Evolutionary conservation across 1,284 basidiomycete genomes (phyloP).

Genomic region (Fistulinella cinereoalba): DNA sequence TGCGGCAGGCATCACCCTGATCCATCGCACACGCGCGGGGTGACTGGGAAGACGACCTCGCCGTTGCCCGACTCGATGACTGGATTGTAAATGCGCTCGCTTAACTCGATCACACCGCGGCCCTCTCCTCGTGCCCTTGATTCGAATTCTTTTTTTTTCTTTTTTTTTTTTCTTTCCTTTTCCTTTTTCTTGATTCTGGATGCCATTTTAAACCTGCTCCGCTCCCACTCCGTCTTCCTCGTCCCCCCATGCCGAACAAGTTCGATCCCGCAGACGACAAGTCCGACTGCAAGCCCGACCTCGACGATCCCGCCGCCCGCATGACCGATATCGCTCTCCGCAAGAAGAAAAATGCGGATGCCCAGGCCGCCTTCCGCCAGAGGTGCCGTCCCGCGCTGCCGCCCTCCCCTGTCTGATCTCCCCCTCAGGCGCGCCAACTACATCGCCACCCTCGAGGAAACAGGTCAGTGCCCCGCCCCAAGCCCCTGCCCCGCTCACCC

Average conservation of each 20-base stretch:
- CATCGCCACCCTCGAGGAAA: constrained; percentile 83
- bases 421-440: constrained; percentile 72
- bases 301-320: constrained; percentile 34
- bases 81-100: constrained; percentile 40
- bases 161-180: constrained; percentile 52
- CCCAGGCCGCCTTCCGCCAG: constrained; percentile 53
- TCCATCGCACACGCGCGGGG: neutral
- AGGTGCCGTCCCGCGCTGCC: constrained; percentile 20
- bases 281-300: constrained; percentile 39
- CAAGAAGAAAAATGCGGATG: constrained; percentile 83
- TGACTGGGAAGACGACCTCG: constrained; percentile 3
- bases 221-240: constrained; percentile 22
- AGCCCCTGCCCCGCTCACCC: constrained; percentile 16
- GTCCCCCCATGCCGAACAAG: constrained; percentile 45
- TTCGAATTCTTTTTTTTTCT: constrained; percentile 62
- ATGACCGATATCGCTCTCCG: constrained; percentile 63
- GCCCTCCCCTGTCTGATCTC: constrained; percentile 27
- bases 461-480: constrained; percentile 49
- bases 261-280: constrained; percentile 36
- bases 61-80: constrained; percentile 26
- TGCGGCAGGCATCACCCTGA: constrained; percentile 1
- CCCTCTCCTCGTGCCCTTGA: constrained; percentile 62
- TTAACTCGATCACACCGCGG: constrained; percentile 41
- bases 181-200: constrained; percentile 49
- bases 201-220: constrained; percentile 48